Percentiles rank a stretch among this genome's conserved stretches.
Conservation (phyloP, 768 basidiomycete genomes). For the Rhodotorula kratochvilovae region DNA sequence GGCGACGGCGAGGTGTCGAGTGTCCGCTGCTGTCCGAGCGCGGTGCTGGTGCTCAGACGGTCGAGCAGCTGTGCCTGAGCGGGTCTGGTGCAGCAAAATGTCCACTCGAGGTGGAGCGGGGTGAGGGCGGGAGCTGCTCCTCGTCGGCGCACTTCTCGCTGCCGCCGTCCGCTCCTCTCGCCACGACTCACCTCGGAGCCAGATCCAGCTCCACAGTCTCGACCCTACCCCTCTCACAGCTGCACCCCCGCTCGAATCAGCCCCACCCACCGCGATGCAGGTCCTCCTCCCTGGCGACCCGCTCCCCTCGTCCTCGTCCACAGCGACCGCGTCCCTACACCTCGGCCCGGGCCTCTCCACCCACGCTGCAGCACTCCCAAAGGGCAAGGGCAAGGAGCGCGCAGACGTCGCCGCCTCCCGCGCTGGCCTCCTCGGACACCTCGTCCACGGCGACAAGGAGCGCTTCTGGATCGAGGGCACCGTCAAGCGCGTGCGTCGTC, state of each 20-base stretch:
- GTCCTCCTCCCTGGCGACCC: constrained; percentile 75
- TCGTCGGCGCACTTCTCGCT: too few relatives aligned
- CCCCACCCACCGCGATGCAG: constrained; percentile 13
- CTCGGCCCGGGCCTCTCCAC: constrained; percentile 54
- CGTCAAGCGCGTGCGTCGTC: constrained; percentile 75
- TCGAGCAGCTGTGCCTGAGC: too few relatives aligned
- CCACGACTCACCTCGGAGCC: too few relatives aligned
- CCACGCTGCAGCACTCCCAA: constrained; percentile 56
- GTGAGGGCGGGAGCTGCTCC: too few relatives aligned
- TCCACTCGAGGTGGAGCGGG: too few relatives aligned
- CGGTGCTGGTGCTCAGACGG: too few relatives aligned
- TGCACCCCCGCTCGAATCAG: not conserved
- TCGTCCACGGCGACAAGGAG: constrained; percentile 46
- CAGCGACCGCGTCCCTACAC: not conserved
- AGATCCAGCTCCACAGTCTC: not conserved
- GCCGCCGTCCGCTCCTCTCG: too few relatives aligned
- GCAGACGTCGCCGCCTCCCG: constrained; percentile 46
- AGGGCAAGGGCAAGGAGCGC: constrained; percentile 56
- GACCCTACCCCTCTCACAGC: not conserved
- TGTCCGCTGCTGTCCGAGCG: too few relatives aligned
- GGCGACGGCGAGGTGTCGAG: too few relatives aligned
- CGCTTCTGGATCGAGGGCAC: constrained; percentile 88
- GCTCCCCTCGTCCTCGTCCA: constrained; percentile 55
- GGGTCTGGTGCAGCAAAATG: too few relatives aligned
- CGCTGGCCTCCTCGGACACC: constrained; percentile 17